Evolutionary conservation across 1,284 basidiomycete species (phyloP).

Genomic region (Xerocomus amazonicus): DNA sequence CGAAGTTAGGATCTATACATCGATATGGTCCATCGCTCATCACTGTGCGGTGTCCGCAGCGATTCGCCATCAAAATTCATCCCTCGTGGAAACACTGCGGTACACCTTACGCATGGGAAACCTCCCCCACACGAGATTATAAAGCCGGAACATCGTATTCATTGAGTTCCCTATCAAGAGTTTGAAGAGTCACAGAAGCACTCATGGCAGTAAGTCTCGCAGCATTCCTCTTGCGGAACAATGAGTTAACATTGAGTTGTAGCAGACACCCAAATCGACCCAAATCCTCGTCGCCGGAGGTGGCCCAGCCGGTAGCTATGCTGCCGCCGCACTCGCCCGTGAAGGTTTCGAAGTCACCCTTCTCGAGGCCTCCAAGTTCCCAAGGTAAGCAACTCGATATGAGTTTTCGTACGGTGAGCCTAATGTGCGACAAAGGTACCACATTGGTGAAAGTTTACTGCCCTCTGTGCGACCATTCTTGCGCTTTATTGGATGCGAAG

Average conservation of each 20-base stretch:
- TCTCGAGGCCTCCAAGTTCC: conserved; percentile 3
- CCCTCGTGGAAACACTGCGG: not conserved
- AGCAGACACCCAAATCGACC: not conserved
- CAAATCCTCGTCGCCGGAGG: conserved; percentile 4
- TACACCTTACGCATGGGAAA: not conserved
- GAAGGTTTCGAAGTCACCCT: conserved; percentile 2
- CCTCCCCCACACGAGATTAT: not conserved
- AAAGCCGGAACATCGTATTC: not conserved
- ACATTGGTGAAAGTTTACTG: conserved; percentile 4
- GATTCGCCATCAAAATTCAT: not conserved
- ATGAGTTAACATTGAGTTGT: not conserved
- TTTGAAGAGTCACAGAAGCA: not conserved
- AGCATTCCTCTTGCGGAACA: not conserved
- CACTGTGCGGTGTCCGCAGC: not conserved
- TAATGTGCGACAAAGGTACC: not conserved
- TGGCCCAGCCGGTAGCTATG: conserved; percentile 3
- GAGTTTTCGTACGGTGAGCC: not conserved
- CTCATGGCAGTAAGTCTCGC: not conserved
- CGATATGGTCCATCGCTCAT: not conserved
- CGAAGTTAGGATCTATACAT: not conserved
- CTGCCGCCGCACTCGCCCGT: not conserved
- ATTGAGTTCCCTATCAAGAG: not conserved
- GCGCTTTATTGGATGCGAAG: conserved; percentile 2
- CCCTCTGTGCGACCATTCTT: conserved; percentile 1
- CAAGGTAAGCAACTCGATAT: not conserved